phyloP scores from a whole-genome alignment of 805 yeast species.

The Metschnikowia bowlesiae region DNA sequence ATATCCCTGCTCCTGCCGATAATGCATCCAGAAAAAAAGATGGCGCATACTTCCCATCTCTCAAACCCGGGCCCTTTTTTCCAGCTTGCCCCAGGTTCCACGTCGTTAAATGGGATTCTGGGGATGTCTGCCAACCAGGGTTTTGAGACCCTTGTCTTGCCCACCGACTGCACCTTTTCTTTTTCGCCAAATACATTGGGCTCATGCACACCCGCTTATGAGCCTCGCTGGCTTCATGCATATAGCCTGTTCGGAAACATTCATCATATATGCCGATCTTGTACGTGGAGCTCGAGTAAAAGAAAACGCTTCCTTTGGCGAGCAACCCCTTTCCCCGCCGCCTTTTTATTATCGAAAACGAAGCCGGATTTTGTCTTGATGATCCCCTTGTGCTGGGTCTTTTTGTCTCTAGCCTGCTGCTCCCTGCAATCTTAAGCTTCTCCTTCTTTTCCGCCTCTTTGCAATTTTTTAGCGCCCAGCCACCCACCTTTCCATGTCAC shows the following conservation, averaged over 20 bases:
- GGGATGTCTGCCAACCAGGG: too few species aligned
- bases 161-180: neutral
- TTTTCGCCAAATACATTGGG: neutral
- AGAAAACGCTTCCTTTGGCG: neutral
- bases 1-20: neutral
- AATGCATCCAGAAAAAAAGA: neutral
- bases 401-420: neutral
- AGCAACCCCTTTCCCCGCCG: neutral
- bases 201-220: neutral
- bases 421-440: neutral
- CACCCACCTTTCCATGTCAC: neutral
- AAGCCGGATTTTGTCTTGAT: neutral
- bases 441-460: neutral
- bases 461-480: neutral
- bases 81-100: too few species aligned
- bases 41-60: neutral
- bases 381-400: neutral
- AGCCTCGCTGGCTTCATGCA: neutral
- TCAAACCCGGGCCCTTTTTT: too few species aligned
- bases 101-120: too few species aligned
- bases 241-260: neutral
- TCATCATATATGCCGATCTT: constrained; percentile 4
- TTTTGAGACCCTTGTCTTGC: too few species aligned
- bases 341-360: neutral
- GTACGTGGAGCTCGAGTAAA: neutral